A percentile compares a stretch with the other conserved stretches of the same genome.
phyloP scores from a whole-genome alignment of 495 filamentous ascomycete species.

The Poronia punctata region DNA sequence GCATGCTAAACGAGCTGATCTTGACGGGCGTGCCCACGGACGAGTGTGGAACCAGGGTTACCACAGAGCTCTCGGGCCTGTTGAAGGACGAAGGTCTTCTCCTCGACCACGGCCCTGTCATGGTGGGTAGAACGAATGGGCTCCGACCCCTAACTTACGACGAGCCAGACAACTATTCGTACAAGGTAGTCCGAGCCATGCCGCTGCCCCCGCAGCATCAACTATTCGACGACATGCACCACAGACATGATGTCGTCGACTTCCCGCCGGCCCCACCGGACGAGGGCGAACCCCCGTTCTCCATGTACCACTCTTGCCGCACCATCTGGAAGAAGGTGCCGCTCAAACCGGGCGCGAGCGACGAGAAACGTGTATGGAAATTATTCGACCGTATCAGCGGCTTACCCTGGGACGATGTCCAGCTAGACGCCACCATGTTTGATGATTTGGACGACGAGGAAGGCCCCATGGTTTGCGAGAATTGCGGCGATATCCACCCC shows the following conservation, averaged over 20 bases:
- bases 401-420: slow-evolving; percentile 24
- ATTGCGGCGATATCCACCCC: slow-evolving; percentile 30
- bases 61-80: slow-evolving; percentile 30
- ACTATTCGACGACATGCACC: slow-evolving; percentile 13
- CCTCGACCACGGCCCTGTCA: slow-evolving; percentile 27
- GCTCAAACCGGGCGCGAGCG: slow-evolving; percentile 17
- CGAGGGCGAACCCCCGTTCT: slow-evolving; percentile 32
- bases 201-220: slow-evolving; percentile 6
- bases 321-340: slow-evolving; percentile 42
- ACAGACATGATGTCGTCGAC: slow-evolving; percentile 11
- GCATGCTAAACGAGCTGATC: slow-evolving; percentile 36
- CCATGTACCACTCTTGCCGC: slow-evolving; percentile 25
- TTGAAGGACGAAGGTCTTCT: slow-evolving; percentile 40
- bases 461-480: slow-evolving; percentile 23
- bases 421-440: slow-evolving; percentile 24
- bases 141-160: slow-evolving; percentile 22
- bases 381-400: slow-evolving; percentile 36
- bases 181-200: slow-evolving; percentile 32
- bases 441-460: slow-evolving; percentile 26
- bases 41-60: slow-evolving; percentile 25
- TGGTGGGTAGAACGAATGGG: slow-evolving; percentile 22
- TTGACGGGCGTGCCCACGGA: slow-evolving; percentile 36
- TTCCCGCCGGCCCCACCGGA: slow-evolving; percentile 31
- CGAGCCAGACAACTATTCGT: slow-evolving; percentile 10
- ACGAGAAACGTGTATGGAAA: slow-evolving; percentile 30